phyloP scores from a whole-genome alignment of 208 protist genomes.

The Plasmodiophora brassicae region DNA sequence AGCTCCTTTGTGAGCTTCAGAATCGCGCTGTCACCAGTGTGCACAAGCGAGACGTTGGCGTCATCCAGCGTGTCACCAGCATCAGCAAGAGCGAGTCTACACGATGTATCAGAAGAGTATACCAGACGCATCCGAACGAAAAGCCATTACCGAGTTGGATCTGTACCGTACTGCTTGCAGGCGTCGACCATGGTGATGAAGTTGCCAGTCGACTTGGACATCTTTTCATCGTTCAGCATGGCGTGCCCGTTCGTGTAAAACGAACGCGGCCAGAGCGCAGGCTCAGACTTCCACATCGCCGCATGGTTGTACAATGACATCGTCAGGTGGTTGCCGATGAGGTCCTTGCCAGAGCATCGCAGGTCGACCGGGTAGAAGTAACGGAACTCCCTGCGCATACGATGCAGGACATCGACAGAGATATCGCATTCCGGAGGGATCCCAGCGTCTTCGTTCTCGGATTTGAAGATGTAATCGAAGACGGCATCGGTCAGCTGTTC shows the following conservation, averaged over 20 bases:
- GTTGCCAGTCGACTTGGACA: slow-evolving; percentile 99
- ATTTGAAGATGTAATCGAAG: slow-evolving; percentile 29
- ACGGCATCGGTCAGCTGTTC: neutral
- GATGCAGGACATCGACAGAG: slow-evolving; percentile 60
- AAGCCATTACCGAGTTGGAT: slow-evolving; percentile 87
- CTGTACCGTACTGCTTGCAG: slow-evolving; percentile 58
- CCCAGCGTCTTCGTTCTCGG: neutral
- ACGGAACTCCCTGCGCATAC: slow-evolving; percentile 88
- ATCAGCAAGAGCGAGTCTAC: slow-evolving; percentile 94
- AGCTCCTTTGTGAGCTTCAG: slow-evolving; percentile 90
- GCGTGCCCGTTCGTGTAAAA: slow-evolving; percentile 99
- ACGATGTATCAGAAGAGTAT: no score
- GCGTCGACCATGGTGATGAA: slow-evolving; percentile 88
- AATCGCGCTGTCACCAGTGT: slow-evolving; percentile 85
- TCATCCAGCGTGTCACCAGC: slow-evolving; percentile 95
- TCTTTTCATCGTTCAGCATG: slow-evolving; percentile 96
- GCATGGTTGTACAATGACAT: slow-evolving; percentile 99
- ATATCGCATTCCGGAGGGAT: slow-evolving; percentile 50
- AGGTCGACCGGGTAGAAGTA: slow-evolving; percentile 99
- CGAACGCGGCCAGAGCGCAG: slow-evolving; percentile 70
- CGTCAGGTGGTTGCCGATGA: slow-evolving; percentile 99
- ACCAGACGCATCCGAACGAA: no score
- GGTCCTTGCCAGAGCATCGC: slow-evolving; percentile 96
- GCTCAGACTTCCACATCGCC: slow-evolving; percentile 86
- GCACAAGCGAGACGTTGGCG: slow-evolving; percentile 80